Evolutionary conservation across 169 alveolate genomes (phyloP).

Genomic region (Pseudocohnilembus persalinus): DNA sequence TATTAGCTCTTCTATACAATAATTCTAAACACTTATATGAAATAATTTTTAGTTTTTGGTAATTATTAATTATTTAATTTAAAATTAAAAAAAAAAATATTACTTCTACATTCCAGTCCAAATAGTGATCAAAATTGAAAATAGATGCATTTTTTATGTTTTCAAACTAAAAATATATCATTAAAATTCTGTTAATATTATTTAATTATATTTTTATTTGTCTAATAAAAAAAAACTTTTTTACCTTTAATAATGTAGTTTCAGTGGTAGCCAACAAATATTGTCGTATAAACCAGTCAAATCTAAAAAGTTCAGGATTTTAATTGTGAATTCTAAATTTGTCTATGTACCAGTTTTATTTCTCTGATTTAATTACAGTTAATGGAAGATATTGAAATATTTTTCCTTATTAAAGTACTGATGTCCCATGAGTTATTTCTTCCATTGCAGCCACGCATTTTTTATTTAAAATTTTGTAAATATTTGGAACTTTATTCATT

Average conservation of each 20-base stretch:
- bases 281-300: background rate
- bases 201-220: too few species aligned
- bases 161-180: background rate
- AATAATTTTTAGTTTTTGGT: background rate
- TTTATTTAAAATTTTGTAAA: background rate
- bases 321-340: background rate
- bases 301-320: background rate
- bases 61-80: too few species aligned
- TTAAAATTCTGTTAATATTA: too few species aligned
- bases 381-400: background rate
- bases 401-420: background rate
- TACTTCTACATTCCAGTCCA: background rate
- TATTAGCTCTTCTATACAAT: background rate
- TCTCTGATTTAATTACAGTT: background rate
- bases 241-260: background rate
- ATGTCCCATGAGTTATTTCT: background rate
- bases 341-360: background rate
- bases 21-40: background rate
- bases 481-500: background rate
- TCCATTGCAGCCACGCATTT: background rate
- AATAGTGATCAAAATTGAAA: background rate
- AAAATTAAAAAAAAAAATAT: too few species aligned
- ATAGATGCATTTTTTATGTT: background rate
- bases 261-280: background rate
- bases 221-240: too few species aligned